Conservation (phyloP, 306 rosid species). For the Astragalus glycyphyllos region DNA sequence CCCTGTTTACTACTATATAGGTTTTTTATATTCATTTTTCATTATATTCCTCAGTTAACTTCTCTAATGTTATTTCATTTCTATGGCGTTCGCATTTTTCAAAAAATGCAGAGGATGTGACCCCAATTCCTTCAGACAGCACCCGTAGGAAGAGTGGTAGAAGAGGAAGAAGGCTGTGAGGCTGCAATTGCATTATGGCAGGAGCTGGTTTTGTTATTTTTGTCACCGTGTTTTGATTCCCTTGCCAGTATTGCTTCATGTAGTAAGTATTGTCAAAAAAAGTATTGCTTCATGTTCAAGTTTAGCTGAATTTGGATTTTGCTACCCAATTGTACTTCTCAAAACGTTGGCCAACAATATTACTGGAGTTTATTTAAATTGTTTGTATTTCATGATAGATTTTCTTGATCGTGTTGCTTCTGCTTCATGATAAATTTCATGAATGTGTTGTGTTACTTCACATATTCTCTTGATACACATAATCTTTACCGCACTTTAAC, state of each 20-base stretch:
- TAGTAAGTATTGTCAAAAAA: too few species aligned
- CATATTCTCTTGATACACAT: too few species aligned
- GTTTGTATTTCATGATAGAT: not conserved
- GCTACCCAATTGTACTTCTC: constrained; percentile 42
- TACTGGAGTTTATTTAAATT: constrained; percentile 28
- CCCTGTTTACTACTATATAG: not conserved
- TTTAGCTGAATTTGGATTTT: constrained; percentile 45
- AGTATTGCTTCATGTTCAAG: constrained; percentile 31
- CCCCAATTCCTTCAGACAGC: constrained; percentile 83
- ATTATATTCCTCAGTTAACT: not conserved
- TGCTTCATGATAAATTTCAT: too few species aligned
- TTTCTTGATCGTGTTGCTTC: not conserved
- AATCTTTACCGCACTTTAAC: too few species aligned
- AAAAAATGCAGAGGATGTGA: constrained; percentile 74
- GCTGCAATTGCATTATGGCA: constrained; percentile 17
- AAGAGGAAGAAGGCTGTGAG: constrained; percentile 82
- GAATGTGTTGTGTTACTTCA: too few species aligned
- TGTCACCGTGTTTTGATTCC: constrained; percentile 17
- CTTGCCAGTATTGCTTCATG: constrained; percentile 31
- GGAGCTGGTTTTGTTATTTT: not conserved
- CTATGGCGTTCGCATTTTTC: not conserved
- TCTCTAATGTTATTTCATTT: not conserved
- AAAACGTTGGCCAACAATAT: not conserved
- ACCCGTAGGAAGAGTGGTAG: constrained; percentile 92
- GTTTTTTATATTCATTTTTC: too few species aligned